A percentile compares a stretch with the other conserved stretches of the same genome.
phyloP scores from a whole-genome alignment of 208 protist genomes.

The Herpetomonas samuelpessoai region DNA sequence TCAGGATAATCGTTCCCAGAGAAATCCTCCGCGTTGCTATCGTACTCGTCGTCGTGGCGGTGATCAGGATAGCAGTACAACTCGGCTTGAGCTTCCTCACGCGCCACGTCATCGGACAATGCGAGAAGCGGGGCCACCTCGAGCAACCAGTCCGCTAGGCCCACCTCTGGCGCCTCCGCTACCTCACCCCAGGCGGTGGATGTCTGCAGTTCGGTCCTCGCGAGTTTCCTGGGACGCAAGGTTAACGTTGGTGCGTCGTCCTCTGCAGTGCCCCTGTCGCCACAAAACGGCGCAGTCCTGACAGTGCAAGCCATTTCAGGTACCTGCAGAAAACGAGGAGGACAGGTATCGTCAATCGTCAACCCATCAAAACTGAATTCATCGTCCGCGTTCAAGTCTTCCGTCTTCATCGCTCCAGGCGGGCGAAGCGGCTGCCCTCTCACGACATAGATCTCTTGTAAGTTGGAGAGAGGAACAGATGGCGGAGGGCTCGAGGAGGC shows the following conservation, averaged over 20 bases:
- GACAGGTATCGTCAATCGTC: slow-evolving; percentile 11
- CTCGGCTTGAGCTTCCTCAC: slow-evolving; percentile 29
- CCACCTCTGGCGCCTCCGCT: slow-evolving; percentile 13
- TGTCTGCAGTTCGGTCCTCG: not conserved
- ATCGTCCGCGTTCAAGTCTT: slow-evolving; percentile 22
- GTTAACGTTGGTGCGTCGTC: too few relatives aligned
- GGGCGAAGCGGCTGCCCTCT: too few relatives aligned
- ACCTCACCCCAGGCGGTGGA: slow-evolving; percentile 9
- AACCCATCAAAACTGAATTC: slow-evolving; percentile 42
- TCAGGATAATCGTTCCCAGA: slow-evolving; percentile 87
- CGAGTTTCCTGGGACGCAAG: not conserved
- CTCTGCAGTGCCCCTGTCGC: too few relatives aligned
- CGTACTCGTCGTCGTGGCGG: slow-evolving; percentile 87
- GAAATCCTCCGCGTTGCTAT: slow-evolving; percentile 89
- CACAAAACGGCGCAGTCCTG: too few relatives aligned
- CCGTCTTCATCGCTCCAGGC: not conserved
- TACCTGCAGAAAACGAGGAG: not conserved
- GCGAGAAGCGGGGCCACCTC: slow-evolving; percentile 2
- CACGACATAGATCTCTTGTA: too few relatives aligned
- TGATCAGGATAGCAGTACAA: slow-evolving; percentile 86
- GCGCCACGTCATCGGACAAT: slow-evolving; percentile 13
- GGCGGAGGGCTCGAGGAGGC: too few relatives aligned
- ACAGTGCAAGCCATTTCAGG: too few relatives aligned
- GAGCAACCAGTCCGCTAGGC: slow-evolving; percentile 15
- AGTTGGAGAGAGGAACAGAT: too few relatives aligned